Base-by-base conservation (phyloP, 2,329 filamentous ascomycete species). In the Thermochaetoides dissita region DNA sequence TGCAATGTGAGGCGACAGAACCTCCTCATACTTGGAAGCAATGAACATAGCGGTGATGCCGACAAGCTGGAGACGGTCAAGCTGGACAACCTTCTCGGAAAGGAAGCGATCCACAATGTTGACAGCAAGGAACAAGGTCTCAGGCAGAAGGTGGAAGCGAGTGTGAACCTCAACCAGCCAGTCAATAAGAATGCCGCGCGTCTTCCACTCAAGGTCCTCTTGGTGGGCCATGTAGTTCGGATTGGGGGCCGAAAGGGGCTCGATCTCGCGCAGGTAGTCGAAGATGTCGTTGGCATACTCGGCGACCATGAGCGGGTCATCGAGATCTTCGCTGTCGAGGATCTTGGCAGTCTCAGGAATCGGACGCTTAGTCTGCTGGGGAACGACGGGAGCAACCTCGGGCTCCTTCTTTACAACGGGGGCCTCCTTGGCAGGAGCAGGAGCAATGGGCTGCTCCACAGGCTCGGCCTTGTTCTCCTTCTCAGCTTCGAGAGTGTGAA, bases 41-140 rank as follows among this genome's bases (percentile, higher is more conserved):
- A 96, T 94, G 69, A 96, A 96, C 91, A 98, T 96, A 62, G 89
- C 91, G 24, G 91, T 94, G 56, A 96, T 88, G 57, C 91, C 91
- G 45, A 98, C 91, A 7, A 98, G 75, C 65, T 98, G 91, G 6
- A 98, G 79, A 48, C 88, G 87, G 61, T 96, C 89, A 37, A 98
- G 79, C 65, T 94, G 86, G 37, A 98, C 91, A 30, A 95, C 82
- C 69, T 96, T 95, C 57, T 80, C 78, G 0, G 89, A 95, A 37
- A 98, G 76, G 69, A 96, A 98, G 46, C 91, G 88, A 62, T 98
- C 91, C 59, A 96, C 93, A 61, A 96, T 87, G 73, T 96, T 98
- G 72, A 95, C 85, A 37, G 88, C 82, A 33, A 98, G 76, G 74
- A 95, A 98, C 37, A 96, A 74, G 2, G 91, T 96, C 67, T 98